phyloP scores from a whole-genome alignment of 2,329 filamentous ascomycete genomes.

The Cadophora gregata region DNA sequence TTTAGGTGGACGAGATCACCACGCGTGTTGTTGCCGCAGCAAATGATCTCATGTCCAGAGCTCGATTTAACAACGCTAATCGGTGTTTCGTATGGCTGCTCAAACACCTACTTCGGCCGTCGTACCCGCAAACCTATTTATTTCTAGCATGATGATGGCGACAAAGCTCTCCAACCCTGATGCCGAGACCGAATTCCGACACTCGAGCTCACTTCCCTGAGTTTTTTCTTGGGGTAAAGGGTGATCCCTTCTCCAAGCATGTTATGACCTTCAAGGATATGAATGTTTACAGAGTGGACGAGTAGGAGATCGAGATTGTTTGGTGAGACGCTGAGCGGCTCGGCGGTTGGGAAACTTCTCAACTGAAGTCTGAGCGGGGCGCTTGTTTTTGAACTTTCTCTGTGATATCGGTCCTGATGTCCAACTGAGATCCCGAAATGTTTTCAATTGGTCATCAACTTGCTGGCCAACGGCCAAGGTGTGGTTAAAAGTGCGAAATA shows the following conservation, averaged over 20 bases:
- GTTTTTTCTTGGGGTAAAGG: neutral
- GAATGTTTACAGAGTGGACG: constrained; percentile 2
- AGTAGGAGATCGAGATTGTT: constrained; percentile 3
- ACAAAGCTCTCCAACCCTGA: neutral
- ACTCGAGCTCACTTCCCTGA: neutral
- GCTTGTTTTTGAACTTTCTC: neutral
- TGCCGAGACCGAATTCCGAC: neutral
- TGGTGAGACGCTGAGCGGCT: constrained; percentile 18
- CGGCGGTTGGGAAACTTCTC: constrained; percentile 30
- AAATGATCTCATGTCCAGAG: constrained; percentile 10
- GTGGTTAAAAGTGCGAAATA: neutral
- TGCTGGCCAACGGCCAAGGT: neutral
- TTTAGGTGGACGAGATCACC: neutral
- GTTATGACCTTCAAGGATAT: neutral
- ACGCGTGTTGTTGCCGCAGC: constrained; percentile 12
- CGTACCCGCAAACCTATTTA: constrained; percentile 1
- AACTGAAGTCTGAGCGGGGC: constrained; percentile 16
- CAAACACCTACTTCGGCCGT: neutral
- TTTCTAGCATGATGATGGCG: constrained; percentile 6
- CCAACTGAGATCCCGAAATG: neutral
- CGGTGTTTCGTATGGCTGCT: constrained; percentile 13
- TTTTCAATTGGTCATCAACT: neutral
- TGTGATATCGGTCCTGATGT: too few species aligned
- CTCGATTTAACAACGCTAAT: constrained; percentile 3
- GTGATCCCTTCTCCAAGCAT: neutral